These are phyloP conservation scores for Voacanga thouarsii DNA, from an alignment of 257 asterid species.

Conservation along the genomic window DNA sequence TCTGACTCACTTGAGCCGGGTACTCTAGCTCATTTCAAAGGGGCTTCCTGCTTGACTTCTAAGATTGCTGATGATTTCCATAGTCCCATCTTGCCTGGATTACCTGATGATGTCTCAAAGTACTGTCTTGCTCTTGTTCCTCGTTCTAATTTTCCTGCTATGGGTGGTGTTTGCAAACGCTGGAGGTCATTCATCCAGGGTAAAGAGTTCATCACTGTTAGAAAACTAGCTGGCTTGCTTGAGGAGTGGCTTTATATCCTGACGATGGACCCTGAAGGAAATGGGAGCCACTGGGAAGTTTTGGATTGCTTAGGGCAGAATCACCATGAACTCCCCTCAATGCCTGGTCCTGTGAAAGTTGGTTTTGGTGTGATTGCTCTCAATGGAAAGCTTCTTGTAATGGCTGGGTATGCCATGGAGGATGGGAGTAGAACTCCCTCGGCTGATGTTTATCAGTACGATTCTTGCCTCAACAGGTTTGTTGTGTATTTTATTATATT, in stretches of 20 bases:
- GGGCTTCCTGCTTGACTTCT: constrained; percentile 26
- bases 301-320: constrained; percentile 56
- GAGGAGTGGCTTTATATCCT: constrained; percentile 89
- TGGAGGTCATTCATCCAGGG: constrained; percentile 78
- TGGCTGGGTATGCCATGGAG: constrained; percentile 51
- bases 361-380: constrained; percentile 65
- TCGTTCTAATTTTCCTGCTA: constrained; percentile 52
- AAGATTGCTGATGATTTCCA: constrained; percentile 27
- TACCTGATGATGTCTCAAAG: constrained; percentile 81
- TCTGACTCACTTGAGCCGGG: constrained; percentile 28
- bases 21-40: constrained; percentile 29
- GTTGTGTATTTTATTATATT: constrained; percentile 1
- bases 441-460: constrained; percentile 65
- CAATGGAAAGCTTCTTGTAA: constrained; percentile 67
- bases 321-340: constrained; percentile 46
- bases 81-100: constrained; percentile 63
- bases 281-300: constrained; percentile 74
- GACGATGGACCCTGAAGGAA: constrained; percentile 54
- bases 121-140: constrained; percentile 83
- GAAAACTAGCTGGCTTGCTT: constrained; percentile 68
- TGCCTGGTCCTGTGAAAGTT: constrained; percentile 66
- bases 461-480: constrained; percentile 83
- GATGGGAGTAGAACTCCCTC: constrained; percentile 50
- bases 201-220: constrained; percentile 58
- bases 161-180: constrained; percentile 67